phyloP scores from a whole-genome alignment of 805 yeast species.

The Candida pseudoglaebosa region DNA sequence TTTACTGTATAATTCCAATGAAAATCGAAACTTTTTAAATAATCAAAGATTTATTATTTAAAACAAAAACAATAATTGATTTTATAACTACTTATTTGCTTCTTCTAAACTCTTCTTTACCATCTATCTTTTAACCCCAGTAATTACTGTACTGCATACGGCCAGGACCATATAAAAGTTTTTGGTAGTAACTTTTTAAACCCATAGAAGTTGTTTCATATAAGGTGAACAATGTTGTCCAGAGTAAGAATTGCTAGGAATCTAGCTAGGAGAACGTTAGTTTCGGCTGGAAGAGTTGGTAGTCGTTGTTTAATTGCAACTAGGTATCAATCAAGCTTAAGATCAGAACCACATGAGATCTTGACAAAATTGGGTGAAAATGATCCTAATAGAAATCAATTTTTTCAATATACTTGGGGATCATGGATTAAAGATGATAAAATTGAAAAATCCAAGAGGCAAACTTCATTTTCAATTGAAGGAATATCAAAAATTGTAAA shows the following conservation, averaged over 20 bases:
- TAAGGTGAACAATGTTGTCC: neutral
- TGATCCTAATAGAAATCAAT: constrained; percentile 65
- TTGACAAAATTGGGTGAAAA: constrained; percentile 57
- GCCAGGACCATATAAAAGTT: neutral
- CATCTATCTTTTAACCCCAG: neutral
- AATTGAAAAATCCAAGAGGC: constrained; percentile 68
- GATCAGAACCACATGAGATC: constrained; percentile 32
- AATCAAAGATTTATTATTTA: no score
- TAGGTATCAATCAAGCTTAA: constrained; percentile 8
- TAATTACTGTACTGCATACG: no score
- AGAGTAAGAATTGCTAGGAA: neutral
- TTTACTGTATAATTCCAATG: no score
- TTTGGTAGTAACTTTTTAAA: neutral
- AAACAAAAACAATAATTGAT: no score
- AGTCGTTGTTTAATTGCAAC: neutral
- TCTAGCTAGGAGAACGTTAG: neutral
- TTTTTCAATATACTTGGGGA: constrained; percentile 93
- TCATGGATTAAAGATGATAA: constrained; percentile 85
- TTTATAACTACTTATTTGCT: neutral
- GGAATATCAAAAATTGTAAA: constrained; percentile 61
- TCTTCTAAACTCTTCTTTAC: neutral
- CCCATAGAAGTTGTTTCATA: neutral
- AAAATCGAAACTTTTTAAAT: no score
- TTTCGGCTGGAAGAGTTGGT: neutral
- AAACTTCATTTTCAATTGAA: constrained; percentile 75